phyloP scores from a whole-genome alignment of 129 eudicot species.

The Gnaphalium uliginosum region DNA sequence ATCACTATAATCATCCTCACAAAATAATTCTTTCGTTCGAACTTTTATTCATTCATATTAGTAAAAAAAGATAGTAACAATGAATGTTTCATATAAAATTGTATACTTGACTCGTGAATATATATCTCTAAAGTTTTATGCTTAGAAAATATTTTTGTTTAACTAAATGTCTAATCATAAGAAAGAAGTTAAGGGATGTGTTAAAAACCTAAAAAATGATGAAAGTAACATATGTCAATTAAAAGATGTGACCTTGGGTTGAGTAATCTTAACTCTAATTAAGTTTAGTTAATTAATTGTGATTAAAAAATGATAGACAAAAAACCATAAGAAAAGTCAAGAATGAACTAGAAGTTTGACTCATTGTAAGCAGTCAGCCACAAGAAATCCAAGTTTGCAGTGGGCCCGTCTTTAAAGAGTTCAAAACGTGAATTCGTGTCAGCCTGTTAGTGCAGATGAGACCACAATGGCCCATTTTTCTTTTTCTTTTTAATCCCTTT shows the following conservation, averaged over 20 bases:
- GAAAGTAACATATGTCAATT: neutral
- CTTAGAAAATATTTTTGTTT: too few relatives aligned
- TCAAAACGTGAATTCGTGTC: conserved; percentile 30
- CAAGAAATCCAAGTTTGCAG: conserved; percentile 30
- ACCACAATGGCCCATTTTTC: conserved; percentile 8
- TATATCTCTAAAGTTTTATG: too few relatives aligned
- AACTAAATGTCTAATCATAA: too few relatives aligned
- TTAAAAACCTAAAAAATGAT: neutral
- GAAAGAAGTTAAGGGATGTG: too few relatives aligned
- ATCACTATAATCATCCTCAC: too few relatives aligned
- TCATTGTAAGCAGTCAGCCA: conserved; percentile 11
- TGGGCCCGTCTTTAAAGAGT: conserved; percentile 16
- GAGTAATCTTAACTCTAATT: neutral
- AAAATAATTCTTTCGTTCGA: too few relatives aligned
- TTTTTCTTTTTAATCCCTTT: neutral
- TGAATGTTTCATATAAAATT: too few relatives aligned
- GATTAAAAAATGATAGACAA: neutral
- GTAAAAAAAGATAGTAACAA: too few relatives aligned
- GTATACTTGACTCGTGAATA: too few relatives aligned
- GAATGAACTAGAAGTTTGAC: conserved; percentile 33
- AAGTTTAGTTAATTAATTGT: neutral
- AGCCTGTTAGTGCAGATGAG: conserved; percentile 23
- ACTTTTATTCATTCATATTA: too few relatives aligned
- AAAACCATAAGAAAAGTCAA: neutral
- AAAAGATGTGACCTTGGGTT: neutral